Conservation (phyloP, 352 stramenopile genomes). For the Phytophthora podocarpi region DNA sequence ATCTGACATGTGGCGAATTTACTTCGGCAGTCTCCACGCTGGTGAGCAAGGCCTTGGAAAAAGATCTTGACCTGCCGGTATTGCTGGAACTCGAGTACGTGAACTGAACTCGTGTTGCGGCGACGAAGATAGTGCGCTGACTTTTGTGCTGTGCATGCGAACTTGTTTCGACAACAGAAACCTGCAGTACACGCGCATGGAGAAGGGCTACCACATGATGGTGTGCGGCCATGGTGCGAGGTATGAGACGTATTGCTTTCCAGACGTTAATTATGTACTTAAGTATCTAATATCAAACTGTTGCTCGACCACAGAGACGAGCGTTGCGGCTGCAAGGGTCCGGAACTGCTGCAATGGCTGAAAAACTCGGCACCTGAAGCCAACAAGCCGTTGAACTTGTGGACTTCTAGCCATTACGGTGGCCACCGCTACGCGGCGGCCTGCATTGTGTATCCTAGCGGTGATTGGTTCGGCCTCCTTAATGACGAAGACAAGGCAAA, state of each 20-base stretch:
- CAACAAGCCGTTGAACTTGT: constrained; percentile 55
- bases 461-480: constrained; percentile 78
- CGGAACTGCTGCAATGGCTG: constrained; percentile 71
- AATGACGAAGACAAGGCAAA: constrained; percentile 60
- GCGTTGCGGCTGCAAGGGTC: constrained; percentile 73
- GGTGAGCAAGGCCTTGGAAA: constrained; percentile 40
- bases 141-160: not conserved
- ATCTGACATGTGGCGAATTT: not conserved
- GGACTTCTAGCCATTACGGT: constrained; percentile 70
- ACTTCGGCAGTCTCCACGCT: constrained; percentile 37
- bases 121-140: no score
- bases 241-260: no score
- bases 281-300: constrained; percentile 14
- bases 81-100: constrained; percentile 45
- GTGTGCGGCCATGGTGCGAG: constrained; percentile 66
- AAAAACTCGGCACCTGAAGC: constrained; percentile 35
- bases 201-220: constrained; percentile 61
- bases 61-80: constrained; percentile 33
- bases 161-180: constrained; percentile 30
- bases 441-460: constrained; percentile 75
- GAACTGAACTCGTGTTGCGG: no score
- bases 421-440: constrained; percentile 77
- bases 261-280: no score
- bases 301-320: constrained; percentile 48
- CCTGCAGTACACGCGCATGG: constrained; percentile 43